phyloP scores from a whole-genome alignment of 1,284 basidiomycete genomes.

The Irpex lacteus region DNA sequence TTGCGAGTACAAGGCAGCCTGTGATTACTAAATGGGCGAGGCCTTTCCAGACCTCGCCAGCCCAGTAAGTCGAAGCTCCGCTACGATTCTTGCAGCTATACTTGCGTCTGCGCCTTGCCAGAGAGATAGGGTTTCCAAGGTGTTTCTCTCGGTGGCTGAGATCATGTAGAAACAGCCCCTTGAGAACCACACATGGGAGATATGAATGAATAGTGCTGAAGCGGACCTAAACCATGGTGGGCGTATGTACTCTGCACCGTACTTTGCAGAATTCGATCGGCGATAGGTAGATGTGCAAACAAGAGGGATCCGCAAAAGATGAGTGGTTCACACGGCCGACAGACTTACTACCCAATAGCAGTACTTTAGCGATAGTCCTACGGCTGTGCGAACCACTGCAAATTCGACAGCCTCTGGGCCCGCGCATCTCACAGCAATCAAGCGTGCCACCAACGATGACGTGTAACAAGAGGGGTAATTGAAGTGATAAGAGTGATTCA shows the following conservation, averaged over 20 bases:
- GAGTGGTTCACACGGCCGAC: too few species aligned
- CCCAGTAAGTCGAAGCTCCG: not conserved
- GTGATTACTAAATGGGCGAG: not conserved
- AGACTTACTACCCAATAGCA: not conserved
- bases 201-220: too few species aligned
- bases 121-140: too few species aligned
- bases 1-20: too few species aligned
- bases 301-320: not conserved
- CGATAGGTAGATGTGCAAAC: not conserved
- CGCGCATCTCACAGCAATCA: not conserved
- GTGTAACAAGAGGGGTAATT: too few species aligned
- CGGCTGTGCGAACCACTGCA: not conserved
- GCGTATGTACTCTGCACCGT: not conserved
- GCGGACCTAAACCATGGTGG: not conserved
- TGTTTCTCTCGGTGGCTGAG: too few species aligned
- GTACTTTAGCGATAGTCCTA: not conserved
- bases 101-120: not conserved
- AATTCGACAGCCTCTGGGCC: not conserved
- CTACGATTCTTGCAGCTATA: not conserved
- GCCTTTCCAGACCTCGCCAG: not conserved
- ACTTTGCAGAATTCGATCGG: not conserved
- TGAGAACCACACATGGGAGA: too few species aligned
- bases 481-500: too few species aligned
- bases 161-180: too few species aligned
- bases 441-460: too few species aligned